These are phyloP conservation scores for Paramecium sonneborni DNA, from an alignment of 73 alveolate genomes.

Conservation along the genomic window DNA sequence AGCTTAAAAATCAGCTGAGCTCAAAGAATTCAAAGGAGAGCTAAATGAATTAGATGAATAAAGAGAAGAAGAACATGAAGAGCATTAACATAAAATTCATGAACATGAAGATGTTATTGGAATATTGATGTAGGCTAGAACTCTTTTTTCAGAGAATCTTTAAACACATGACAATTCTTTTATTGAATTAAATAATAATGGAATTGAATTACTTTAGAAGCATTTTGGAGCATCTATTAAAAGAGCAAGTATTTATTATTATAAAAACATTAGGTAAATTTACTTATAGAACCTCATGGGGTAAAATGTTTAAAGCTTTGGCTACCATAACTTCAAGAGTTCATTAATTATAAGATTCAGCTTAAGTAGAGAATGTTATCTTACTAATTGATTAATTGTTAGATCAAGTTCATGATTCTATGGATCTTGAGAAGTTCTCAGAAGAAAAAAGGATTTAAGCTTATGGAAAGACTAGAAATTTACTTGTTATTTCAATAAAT, in stretches of 20 bases:
- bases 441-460: constrained; percentile 36
- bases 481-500: neutral
- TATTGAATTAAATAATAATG: neutral
- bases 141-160: constrained; percentile 13
- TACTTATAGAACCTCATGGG: constrained; percentile 35
- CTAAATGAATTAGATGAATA: neutral
- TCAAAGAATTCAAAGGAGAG: neutral
- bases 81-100: neutral
- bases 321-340: constrained; percentile 40
- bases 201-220: constrained; percentile 9
- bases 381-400: neutral
- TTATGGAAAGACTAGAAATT: constrained; percentile 17
- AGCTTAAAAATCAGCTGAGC: neutral
- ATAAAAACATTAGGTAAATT: neutral
- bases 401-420: constrained; percentile 34
- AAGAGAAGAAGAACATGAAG: neutral
- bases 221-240: constrained; percentile 22
- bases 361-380: neutral
- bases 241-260: constrained; percentile 22
- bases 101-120: constrained; percentile 52
- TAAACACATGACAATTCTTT: neutral
- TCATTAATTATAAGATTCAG: neutral
- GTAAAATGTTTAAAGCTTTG: constrained; percentile 38
- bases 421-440: constrained; percentile 27
- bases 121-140: neutral